Percentiles rank a stretch among this genome's conserved stretches.
Evolutionary conservation across 305 asterid species (phyloP).

Genomic region (Solanum hybrid): DNA sequence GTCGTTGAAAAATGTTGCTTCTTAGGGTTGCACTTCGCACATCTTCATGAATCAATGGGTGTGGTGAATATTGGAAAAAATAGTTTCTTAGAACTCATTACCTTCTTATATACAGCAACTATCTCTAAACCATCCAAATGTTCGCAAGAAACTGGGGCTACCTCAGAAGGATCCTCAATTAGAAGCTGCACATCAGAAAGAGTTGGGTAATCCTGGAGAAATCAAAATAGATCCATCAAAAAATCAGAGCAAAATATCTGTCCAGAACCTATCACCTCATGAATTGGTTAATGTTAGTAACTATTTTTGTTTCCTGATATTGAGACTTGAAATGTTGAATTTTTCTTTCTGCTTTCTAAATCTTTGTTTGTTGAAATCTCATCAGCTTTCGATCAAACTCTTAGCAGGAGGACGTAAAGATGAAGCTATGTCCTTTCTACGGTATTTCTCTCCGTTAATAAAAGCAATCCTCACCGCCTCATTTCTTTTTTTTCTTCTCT

Average conservation of each 20-base stretch:
- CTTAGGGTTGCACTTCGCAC: background rate
- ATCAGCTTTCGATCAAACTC: constrained; percentile 53
- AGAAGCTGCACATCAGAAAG: constrained; percentile 24
- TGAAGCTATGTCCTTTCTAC: constrained; percentile 44
- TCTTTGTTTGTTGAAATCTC: constrained; percentile 14
- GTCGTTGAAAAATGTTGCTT: background rate
- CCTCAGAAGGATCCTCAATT: constrained; percentile 35
- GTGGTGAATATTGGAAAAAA: background rate
- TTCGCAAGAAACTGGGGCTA: constrained; percentile 58
- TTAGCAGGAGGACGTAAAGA: constrained; percentile 44
- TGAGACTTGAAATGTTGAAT: background rate
- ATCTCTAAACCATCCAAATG: constrained; percentile 43
- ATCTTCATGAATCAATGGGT: background rate
- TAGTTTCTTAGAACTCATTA: background rate
- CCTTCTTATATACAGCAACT: constrained; percentile 38
- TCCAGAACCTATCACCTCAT: constrained; percentile 43
- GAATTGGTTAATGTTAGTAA: constrained; percentile 57
- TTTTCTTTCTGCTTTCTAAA: background rate
- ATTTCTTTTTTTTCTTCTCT: constrained; percentile 9
- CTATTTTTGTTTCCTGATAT: background rate
- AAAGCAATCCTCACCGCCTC: constrained; percentile 2
- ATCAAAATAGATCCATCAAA: constrained; percentile 27
- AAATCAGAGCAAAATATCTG: constrained; percentile 36
- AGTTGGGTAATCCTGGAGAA: constrained; percentile 15
- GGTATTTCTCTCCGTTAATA: constrained; percentile 27